Evolutionary conservation across 768 basidiomycete species (phyloP).

Genomic region (Russula virescens): DNA sequence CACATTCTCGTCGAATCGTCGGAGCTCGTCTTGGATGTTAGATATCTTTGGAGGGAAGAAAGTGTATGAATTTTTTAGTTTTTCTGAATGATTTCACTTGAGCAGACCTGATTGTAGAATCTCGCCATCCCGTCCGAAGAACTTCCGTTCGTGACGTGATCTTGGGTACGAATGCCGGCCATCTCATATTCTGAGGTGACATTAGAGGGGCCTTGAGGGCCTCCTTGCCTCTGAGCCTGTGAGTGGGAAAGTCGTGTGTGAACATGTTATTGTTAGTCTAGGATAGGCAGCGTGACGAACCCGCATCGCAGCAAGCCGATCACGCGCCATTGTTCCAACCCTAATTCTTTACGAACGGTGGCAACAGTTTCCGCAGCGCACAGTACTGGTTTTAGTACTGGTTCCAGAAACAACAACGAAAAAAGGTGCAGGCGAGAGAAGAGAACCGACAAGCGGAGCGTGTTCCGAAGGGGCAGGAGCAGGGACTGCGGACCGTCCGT

Average conservation of each 20-base stretch:
- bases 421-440: not conserved
- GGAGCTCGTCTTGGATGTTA: constrained; percentile 64
- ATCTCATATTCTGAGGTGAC: constrained; percentile 29
- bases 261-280: not conserved
- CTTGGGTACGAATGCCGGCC: constrained; percentile 27
- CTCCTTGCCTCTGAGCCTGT: constrained; percentile 32
- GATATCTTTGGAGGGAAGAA: constrained; percentile 49
- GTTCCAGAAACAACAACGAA: not conserved
- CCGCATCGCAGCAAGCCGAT: constrained; percentile 26
- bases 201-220: constrained; percentile 22
- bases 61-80: not conserved
- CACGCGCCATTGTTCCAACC: constrained; percentile 21
- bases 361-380: constrained; percentile 3
- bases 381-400: not conserved
- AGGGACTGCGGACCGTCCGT: constrained; percentile 7
- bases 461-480: not conserved
- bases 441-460: not conserved
- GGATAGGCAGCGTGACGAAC: constrained; percentile 9
- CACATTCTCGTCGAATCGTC: constrained; percentile 65
- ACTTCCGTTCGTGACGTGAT: constrained; percentile 22
- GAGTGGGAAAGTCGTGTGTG: not conserved
- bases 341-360: not conserved
- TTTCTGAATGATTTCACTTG: not conserved
- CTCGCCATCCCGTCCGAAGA: constrained; percentile 28
- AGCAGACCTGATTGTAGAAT: constrained; percentile 33